These are phyloP conservation scores for Bretziella fagacearum DNA, from an alignment of 2,329 filamentous ascomycete genomes.

Conservation along the genomic window DNA sequence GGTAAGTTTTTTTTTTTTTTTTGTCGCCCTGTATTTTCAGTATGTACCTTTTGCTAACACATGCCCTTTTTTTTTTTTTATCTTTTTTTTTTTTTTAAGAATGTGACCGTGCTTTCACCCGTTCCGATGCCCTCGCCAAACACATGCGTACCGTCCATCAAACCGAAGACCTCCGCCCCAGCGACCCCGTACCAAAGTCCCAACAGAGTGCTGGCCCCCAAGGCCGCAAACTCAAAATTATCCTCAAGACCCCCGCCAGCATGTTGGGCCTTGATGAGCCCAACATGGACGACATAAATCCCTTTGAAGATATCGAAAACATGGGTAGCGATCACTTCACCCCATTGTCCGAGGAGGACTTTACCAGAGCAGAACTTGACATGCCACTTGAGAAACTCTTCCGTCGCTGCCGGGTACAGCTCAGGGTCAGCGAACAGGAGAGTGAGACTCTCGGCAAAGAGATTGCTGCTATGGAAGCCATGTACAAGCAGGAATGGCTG, in stretches of 20 bases:
- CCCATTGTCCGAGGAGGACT: conserved; percentile 38
- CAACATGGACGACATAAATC: conserved; percentile 33
- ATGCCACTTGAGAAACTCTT: conserved; percentile 43
- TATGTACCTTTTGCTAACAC: not conserved
- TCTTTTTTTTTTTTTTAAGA: conserved; percentile 50
- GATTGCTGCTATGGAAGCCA: conserved; percentile 47
- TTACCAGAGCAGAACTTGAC: conserved; percentile 46
- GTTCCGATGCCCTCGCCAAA: conserved; percentile 89
- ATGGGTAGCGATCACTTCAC: conserved; percentile 37
- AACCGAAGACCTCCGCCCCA: conserved; percentile 68
- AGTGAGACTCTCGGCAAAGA: conserved; percentile 45
- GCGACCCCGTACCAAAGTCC: conserved; percentile 46
- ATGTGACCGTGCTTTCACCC: conserved; percentile 91
- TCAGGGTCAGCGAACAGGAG: conserved; percentile 57
- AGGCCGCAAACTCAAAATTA: conserved; percentile 42
- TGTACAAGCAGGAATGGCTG: conserved; percentile 56
- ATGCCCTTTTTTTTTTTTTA: no score
- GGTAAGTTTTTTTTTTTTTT: conserved; percentile 35
- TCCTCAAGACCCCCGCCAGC: conserved; percentile 43
- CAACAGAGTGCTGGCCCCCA: conserved; percentile 20
- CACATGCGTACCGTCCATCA: conserved; percentile 99
- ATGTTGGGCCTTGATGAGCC: conserved; percentile 39
- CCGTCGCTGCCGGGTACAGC: conserved; percentile 51
- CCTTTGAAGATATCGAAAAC: conserved; percentile 26
- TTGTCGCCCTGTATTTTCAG: not conserved